Percentiles rank a stretch among this genome's conserved stretches.
These are phyloP conservation scores for Mycena venus DNA, from an alignment of 768 basidiomycete genomes.

Conservation along the genomic window DNA sequence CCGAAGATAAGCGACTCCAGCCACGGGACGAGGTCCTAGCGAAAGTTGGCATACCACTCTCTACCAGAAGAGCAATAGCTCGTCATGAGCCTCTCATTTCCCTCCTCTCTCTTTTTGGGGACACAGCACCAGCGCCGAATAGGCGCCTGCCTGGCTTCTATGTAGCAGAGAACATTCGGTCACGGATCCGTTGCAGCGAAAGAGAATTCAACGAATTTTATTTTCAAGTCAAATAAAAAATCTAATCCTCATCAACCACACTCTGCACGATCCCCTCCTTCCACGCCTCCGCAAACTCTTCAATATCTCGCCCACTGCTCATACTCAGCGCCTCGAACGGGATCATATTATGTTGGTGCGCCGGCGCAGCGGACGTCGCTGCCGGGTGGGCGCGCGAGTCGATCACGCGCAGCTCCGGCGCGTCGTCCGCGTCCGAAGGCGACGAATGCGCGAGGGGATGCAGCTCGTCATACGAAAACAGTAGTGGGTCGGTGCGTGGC, in stretches of 20 bases:
- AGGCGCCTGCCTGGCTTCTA: too few species aligned
- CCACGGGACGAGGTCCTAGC: too few species aligned
- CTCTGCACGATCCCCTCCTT: slow-evolving; percentile 62
- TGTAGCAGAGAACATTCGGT: too few species aligned
- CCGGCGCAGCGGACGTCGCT: slow-evolving; percentile 75
- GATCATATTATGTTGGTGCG: slow-evolving; percentile 89
- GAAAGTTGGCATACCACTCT: too few species aligned
- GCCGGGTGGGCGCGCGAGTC: slow-evolving; percentile 82
- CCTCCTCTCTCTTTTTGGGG: too few species aligned
- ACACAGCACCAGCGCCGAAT: too few species aligned
- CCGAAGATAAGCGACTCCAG: too few species aligned
- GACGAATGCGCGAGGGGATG: slow-evolving; percentile 46
- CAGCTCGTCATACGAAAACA: slow-evolving; percentile 89
- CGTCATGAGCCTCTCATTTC: too few species aligned
- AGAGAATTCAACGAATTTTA: too few species aligned
- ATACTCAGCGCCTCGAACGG: slow-evolving; percentile 90
- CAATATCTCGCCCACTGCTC: slow-evolving; percentile 78
- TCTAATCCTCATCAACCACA: not conserved
- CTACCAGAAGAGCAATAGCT: too few species aligned
- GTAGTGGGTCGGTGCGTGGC: slow-evolving; percentile 86
- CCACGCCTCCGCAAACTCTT: slow-evolving; percentile 81
- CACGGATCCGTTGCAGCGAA: too few species aligned
- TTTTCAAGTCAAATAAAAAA: not conserved
- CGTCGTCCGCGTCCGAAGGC: slow-evolving; percentile 19
- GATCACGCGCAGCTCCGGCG: slow-evolving; percentile 74